Evolutionary conservation across 2,329 filamentous ascomycete species (phyloP).

Genomic region (Teratosphaeriaceae sp.): DNA sequence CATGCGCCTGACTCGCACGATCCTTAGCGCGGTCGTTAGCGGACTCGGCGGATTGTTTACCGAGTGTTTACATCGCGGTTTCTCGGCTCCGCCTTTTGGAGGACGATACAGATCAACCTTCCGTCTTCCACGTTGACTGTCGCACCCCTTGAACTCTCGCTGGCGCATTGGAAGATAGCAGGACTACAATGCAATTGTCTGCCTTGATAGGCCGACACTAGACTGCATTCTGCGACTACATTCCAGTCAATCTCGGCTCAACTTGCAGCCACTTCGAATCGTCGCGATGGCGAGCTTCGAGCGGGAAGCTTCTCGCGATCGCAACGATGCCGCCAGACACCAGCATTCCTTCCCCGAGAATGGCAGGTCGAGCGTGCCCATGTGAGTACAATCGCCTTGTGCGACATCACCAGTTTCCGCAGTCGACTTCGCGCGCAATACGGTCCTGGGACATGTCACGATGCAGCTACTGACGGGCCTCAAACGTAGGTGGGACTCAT

Average conservation of each 20-base stretch:
- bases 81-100: too few relatives aligned
- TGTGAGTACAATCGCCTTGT: constrained; percentile 22
- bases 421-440: too few relatives aligned
- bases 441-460: constrained; percentile 18
- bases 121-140: too few relatives aligned
- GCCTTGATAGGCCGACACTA: constrained; percentile 9
- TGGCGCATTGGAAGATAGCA: not conserved
- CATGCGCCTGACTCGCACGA: not conserved
- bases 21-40: not conserved
- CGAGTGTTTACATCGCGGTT: not conserved
- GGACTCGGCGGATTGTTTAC: too few relatives aligned
- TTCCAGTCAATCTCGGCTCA: constrained; percentile 13
- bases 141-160: too few relatives aligned
- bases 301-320: constrained; percentile 56
- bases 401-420: not conserved
- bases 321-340: constrained; percentile 62
- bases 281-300: constrained; percentile 55
- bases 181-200: constrained; percentile 20
- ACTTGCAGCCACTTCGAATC: constrained; percentile 3
- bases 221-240: constrained; percentile 11
- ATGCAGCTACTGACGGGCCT: constrained; percentile 33
- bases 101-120: too few relatives aligned
- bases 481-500: constrained; percentile 86
- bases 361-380: constrained; percentile 47
- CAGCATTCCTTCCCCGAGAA: constrained; percentile 67